Base-by-base conservation (phyloP, 1,139 yeast genomes). In the Yamadazyma triangularis region DNA sequence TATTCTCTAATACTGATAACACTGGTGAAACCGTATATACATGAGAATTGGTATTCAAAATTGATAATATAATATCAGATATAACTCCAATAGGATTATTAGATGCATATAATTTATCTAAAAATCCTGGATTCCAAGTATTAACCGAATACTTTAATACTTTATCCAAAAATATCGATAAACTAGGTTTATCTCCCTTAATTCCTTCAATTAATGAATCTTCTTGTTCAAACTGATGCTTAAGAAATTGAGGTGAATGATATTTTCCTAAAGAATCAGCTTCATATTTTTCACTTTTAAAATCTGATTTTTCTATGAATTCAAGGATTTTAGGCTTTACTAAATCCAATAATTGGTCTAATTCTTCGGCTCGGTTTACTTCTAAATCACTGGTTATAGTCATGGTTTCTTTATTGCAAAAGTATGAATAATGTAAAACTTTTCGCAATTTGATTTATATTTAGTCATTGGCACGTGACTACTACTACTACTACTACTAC, bases 21-120 rank as follows among this genome's bases (percentile, higher is more conserved):
- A 84, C 87, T 0, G 95, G 95, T 4, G 91, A 79, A 1, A 86
- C 95, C 0, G 91, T 84, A 51, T 77, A 85, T 1, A 86, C 95
- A 53, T 86, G 95, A 2, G 89, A 77, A 53, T 86, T 86, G 10
- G 95, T 86, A 58, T 86, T 86, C 37, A 86, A 64, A 10, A 82
- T 61, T 25, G 87, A 77, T 34, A 86, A 61, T 6, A 86, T 56
- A 32, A 86, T 43, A 51, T 86, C 95, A 2, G 87, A 69, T 5
- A 86, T 69, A 6, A 86, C 77, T 3, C 95, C 95, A 29, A 84
- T 80, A 2, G 95, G 91, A 51, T 85, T 85, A 25, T 86, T 84
- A 18, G 87, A 76, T 0, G 94, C 95, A 47, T 85, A 86, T 36
- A 86, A 62, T 54, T 86, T 86, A 53, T 86, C 95, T 60, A 86